These are phyloP conservation scores for Pseudognaphalium luteoalbum DNA, from an alignment of 129 eudicot species.

Conservation along the genomic window DNA sequence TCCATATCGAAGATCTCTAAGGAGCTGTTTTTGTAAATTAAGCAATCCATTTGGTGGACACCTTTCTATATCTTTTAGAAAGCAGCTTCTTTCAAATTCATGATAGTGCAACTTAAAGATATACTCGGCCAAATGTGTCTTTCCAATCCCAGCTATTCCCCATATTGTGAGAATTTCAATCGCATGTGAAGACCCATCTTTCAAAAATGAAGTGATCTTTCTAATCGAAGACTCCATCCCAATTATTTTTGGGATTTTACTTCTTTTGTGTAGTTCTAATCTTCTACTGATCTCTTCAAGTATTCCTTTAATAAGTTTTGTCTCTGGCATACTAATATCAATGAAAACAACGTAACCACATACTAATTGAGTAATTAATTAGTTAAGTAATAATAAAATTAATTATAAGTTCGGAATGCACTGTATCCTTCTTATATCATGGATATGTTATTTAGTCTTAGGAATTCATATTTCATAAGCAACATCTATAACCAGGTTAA, in stretches of 20 bases:
- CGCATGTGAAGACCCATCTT: background rate
- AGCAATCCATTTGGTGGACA: slow-evolving; percentile 26
- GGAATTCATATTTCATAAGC: background rate
- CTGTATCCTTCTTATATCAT: background rate
- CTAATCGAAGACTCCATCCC: background rate
- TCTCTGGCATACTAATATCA: background rate
- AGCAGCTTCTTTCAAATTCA: slow-evolving; percentile 29
- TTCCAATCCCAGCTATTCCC: slow-evolving; percentile 39
- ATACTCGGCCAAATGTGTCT: slow-evolving; percentile 33
- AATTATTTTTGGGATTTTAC: background rate
- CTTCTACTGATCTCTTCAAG: background rate
- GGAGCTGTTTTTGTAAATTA: slow-evolving; percentile 35
- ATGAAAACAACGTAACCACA: background rate
- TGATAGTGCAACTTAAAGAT: slow-evolving; percentile 12
- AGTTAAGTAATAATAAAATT: too few relatives aligned
- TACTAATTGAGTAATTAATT: background rate
- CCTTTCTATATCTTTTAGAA: slow-evolving; percentile 17
- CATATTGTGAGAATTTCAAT: background rate
- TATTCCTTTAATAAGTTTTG: slow-evolving; percentile 1
- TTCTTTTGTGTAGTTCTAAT: slow-evolving; percentile 7
- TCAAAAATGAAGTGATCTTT: slow-evolving; percentile 11
- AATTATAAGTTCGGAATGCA: too few relatives aligned
- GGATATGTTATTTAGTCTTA: too few relatives aligned
- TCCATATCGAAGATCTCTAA: slow-evolving; percentile 18
- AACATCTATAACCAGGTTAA: background rate